Base-by-base conservation (phyloP, 2,329 filamentous ascomycete genomes). In the Ceratocystis cubensis region DNA sequence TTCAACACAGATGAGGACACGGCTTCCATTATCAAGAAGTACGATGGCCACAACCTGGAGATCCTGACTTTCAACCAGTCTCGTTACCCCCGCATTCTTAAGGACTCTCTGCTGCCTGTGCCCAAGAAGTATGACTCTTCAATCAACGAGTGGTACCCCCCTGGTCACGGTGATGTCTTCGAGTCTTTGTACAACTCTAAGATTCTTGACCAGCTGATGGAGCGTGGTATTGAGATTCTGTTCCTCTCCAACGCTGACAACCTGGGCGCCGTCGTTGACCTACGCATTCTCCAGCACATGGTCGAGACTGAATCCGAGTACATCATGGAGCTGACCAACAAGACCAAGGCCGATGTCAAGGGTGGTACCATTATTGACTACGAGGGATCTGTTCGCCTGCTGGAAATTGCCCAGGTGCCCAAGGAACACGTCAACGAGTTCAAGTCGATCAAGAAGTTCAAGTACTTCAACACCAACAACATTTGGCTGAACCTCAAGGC, bases 381-480 rank as follows among this genome's bases (percentile, higher is more conserved):
- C 79, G 94, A 99, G 77, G 93, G 93, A 74, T 92, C 89, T 67
- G 93, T 95, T 72, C 92, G 94, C 75, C 88, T 99, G 71, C 88
- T 99, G 65, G 94, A 99, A 82, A 96, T 99, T 73, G 94, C 94
- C 15, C 94, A 99, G 83, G 94, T 99, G 45, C 94, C 94, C 79
- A 99, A 97, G 86, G 91, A 99, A 83, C 94, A 99, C 80, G 90
- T 94, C 77, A 97, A 99, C 81, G 94, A 99, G 82, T 99, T 99
- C 90, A 99, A 99, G 87, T 96, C 92, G 62, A 99, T 99, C 84
- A 99, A 99, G 88, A 99, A 99, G 85, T 99, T 99, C 88, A 96
- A 96, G 85, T 99, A 99, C 87, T 99, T 99, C 88, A 99, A 99
- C 86, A 99, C 94, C 79, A 99, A 99, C 89, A 99, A 99, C 85